Percentiles rank a stretch among this genome's conserved stretches.
phyloP scores from a whole-genome alignment of 2,329 filamentous ascomycete species.

The Capronia epimyces region DNA sequence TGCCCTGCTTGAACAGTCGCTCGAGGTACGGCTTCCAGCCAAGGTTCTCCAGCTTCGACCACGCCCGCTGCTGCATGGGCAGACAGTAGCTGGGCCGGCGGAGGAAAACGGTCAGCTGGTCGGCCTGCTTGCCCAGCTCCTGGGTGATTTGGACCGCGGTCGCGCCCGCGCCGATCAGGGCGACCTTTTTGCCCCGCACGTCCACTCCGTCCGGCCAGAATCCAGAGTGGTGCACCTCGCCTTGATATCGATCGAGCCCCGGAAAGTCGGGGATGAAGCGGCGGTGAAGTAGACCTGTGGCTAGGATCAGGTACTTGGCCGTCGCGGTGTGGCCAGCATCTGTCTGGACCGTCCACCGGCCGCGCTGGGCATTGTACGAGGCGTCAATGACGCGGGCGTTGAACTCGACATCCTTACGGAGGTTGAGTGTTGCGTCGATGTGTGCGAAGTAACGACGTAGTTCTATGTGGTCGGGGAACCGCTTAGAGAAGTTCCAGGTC shows the following conservation, averaged over 20 bases:
- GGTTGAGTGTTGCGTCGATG: constrained; percentile 37
- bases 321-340: constrained; percentile 32
- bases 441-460: constrained; percentile 40
- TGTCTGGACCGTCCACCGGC: constrained; percentile 39
- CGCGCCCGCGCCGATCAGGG: constrained; percentile 60
- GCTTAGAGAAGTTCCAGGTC: constrained; percentile 43
- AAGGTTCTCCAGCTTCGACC: constrained; percentile 50
- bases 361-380: constrained; percentile 31
- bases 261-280: constrained; percentile 58
- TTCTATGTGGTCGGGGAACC: constrained; percentile 39
- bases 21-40: constrained; percentile 45
- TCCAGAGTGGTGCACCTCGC: constrained; percentile 55
- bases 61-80: constrained; percentile 51
- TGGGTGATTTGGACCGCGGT: constrained; percentile 61
- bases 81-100: constrained; percentile 61
- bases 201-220: constrained; percentile 56
- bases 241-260: constrained; percentile 55
- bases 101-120: constrained; percentile 51
- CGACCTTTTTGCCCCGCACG: constrained; percentile 55
- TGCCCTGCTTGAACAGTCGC: constrained; percentile 49
- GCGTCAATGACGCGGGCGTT: constrained; percentile 36
- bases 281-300: constrained; percentile 37
- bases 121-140: constrained; percentile 51
- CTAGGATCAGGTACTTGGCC: constrained; percentile 21
- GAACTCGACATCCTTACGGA: constrained; percentile 36